Evolutionary conservation across 106 monocot species (phyloP), one percentile per base, ranked within the genome.

Genomic region (Triglochin maritima): DNA sequence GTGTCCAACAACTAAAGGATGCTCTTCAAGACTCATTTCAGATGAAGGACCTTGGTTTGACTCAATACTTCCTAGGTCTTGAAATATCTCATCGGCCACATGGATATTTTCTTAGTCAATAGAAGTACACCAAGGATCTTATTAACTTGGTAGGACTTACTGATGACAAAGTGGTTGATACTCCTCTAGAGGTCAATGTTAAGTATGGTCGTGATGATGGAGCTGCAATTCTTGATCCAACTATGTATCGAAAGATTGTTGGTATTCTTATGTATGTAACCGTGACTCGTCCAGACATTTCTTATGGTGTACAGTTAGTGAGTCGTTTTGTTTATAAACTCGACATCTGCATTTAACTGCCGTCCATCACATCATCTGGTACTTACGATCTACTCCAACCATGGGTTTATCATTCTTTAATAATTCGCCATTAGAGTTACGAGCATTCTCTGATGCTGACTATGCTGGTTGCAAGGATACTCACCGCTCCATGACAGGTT

Each of bases 21-120:
- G 9, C 4, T 12, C 62, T 83, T 49, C 46, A 72, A 56, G 44
- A 73, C 47, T 49, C 17, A 5, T 78, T 75, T 66, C 56, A 74
- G 9, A 78, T 78, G 47, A 74, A 74, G 49, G 58, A 75, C 51
- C 46, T 83, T 52, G 82, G 79, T 14, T 57, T 50, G 10, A 13
- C 66, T 41, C 2, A 11, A 4, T 79, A 83, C 42, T 83, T 79
- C 47, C 63, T 72, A 47, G 48, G 61, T 4, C 11, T 75, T 1
- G 71, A 79, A 62, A 61, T 75, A 0, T 12, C 71, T 17, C 12
- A 16, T 1, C 16, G 51, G n/a, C 55, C 54, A 44, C 9, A 51
- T n/a, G 63, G 71, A 1, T 49, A 61, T 52, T 68, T 75, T 61
- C 47, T 79, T 11, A 56, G 44, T 65, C 82, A 75, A 71, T 7